Base-by-base conservation (phyloP, 371 early-diverging fungal genomes). In the Apophysomyces sp. region DNA sequence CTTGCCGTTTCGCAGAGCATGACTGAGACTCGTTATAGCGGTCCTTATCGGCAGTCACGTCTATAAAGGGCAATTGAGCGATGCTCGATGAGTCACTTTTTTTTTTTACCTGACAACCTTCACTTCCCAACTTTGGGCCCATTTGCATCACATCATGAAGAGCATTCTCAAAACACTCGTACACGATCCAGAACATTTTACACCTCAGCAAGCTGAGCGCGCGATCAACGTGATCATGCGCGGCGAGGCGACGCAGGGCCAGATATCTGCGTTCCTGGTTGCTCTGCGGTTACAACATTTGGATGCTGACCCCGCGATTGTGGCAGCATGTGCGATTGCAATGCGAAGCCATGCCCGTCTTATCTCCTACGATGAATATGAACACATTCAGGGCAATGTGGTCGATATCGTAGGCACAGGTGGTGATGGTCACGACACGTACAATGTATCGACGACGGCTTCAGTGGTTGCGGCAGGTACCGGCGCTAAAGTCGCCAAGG, bases 381-480 rank as follows among this genome's bases (percentile, higher is more conserved):
- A 74, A 30, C 72, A 71, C 8, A 66, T 86, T 39, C 67, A 63
- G 9, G 83, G 78, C 39, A 69, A 75, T 18, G 69, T 94, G 0
- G 87, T 90, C 5, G 98, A 98, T 73, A 95, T 97, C 69, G 98
- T 98, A 2, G 98, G 98, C 3, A 98, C 98, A 5, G 98, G 98
- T 21, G 98, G 98, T n/a, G 98, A 98, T 74, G 97, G 96, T 8
- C 92, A 93, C 71, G 85, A 97, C 68, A 98, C 98, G 11, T 97
- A 96, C 68, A 98, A 98, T 69, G 97, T 96, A 8, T 93, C 93
- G 2, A 97, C 98, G 0, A 92, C 97, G 0, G 86, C 96, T 4
- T 91, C 92, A 18, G 83, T 98, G 36, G 92, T 98, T 0, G 93
- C 92, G 8, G 97, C 98, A 2, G 96, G 95, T 27, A 95, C 94